A percentile compares a stretch with the other conserved stretches of the same genome.
Evolutionary conservation across 2,329 filamentous ascomycete species (phyloP).

Genomic region (Aspergillus unguis): DNA sequence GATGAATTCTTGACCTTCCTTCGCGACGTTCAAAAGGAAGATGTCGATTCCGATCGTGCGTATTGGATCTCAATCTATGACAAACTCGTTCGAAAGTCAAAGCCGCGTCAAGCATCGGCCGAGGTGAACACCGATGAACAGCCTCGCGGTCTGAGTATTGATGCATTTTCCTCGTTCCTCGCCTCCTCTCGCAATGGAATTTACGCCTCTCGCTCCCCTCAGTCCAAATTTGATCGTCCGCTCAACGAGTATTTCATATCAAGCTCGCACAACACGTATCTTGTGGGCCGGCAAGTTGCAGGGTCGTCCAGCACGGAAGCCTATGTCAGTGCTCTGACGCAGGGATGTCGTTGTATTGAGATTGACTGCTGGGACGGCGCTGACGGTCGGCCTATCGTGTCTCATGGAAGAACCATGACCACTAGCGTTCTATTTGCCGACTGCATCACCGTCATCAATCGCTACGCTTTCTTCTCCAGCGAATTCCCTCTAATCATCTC

Average conservation of each 20-base stretch:
- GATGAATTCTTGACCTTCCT: constrained; percentile 75
- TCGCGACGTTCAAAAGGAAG: constrained; percentile 68
- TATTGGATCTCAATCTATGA: constrained; percentile 72
- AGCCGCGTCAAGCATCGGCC: constrained; percentile 43
- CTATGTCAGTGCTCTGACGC: constrained; percentile 83
- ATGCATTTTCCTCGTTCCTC: constrained; percentile 74
- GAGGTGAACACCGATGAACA: constrained; percentile 44
- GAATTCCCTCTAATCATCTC: constrained; percentile 89
- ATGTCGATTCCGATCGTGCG: constrained; percentile 63
- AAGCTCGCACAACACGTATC: constrained; percentile 97
- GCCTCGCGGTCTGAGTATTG: constrained; percentile 66
- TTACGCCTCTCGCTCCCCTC: constrained; percentile 58
- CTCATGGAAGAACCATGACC: constrained; percentile 86
- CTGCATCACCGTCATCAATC: constrained; percentile 88
- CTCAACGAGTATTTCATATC: constrained; percentile 98
- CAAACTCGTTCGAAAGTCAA: constrained; percentile 62
- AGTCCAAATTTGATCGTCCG: constrained; percentile 70
- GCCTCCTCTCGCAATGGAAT: constrained; percentile 71
- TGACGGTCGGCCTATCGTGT: constrained; percentile 82
- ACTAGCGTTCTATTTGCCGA: constrained; percentile 85
- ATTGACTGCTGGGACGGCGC: constrained; percentile 97
- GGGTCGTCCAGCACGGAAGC: constrained; percentile 91
- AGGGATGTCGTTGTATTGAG: constrained; percentile 91
- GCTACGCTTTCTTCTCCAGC: constrained; percentile 88
- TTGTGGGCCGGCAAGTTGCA: constrained; percentile 83